These are phyloP conservation scores for Penicillium roqueforti DNA, from an alignment of 495 filamentous ascomycete species.

Conservation along the genomic window DNA sequence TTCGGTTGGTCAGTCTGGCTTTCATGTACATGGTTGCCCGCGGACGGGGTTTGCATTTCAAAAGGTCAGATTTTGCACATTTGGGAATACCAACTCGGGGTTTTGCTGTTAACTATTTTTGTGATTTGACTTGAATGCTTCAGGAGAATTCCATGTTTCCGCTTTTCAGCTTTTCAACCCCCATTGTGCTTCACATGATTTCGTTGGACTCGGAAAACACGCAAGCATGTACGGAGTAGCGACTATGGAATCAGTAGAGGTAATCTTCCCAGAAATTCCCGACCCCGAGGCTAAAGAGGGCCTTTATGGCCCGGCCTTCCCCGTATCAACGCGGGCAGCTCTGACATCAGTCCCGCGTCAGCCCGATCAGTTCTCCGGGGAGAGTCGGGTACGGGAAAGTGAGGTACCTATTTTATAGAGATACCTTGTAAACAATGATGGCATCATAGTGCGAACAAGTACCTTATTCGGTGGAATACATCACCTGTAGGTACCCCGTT, in stretches of 20 bases:
- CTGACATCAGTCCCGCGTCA: slow-evolving; percentile 51
- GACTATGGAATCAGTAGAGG: slow-evolving; percentile 18
- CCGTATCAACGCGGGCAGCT: slow-evolving; percentile 28
- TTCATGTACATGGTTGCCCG: slow-evolving; percentile 14
- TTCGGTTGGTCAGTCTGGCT: slow-evolving; percentile 13
- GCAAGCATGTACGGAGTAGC: slow-evolving; percentile 16
- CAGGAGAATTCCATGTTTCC: background rate
- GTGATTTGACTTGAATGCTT: background rate
- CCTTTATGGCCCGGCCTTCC: slow-evolving; percentile 29
- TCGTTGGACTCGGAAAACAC: background rate
- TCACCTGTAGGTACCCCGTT: slow-evolving; percentile 13
- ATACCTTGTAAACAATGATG: slow-evolving; percentile 2
- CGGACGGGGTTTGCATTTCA: slow-evolving; percentile 18
- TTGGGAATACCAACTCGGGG: background rate
- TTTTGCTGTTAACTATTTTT: background rate
- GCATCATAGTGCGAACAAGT: slow-evolving; percentile 2
- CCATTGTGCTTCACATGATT: background rate
- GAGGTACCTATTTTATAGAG: slow-evolving; percentile 4
- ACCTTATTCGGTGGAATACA: slow-evolving; percentile 10
- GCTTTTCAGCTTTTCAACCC: background rate
- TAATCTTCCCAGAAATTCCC: slow-evolving; percentile 20
- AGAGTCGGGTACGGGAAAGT: slow-evolving; percentile 10
- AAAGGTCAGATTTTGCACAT: slow-evolving; percentile 13
- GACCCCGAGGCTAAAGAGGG: slow-evolving; percentile 39
- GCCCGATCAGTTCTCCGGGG: slow-evolving; percentile 41